Evolutionary conservation across 2,329 filamentous ascomycete genomes (phyloP), one percentile per base, ranked within the genome.

Genomic region (Verticillium dahliae): DNA sequence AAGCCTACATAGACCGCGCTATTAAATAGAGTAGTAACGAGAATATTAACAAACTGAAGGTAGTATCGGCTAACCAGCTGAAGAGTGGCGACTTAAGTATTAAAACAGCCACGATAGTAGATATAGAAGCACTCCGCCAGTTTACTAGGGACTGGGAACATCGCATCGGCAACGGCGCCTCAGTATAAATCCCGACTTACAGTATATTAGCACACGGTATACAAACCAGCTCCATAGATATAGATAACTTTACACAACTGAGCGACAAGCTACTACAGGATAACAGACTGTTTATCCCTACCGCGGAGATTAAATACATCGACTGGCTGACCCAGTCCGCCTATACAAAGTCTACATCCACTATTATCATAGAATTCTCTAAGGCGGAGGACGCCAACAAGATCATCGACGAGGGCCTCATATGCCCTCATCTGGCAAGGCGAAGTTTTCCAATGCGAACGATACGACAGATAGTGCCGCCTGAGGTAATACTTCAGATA

Each of bases 1-100:
- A 62, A 60, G 59, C 57, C 55, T 58, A 67, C 56, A 54, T 66
- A 63, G 57, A 65, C 60, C 62, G 61, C 37, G 62, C 61, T 56
- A 67, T 65, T 60, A 22, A 68, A 64, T 57, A 63, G 54, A 66
- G 61, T 13, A 61, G 7, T 6, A 61, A 55, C 22, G 31, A 61
- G 34, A 14, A 61, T 10, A 55, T 52, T 27, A n/a, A 18, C 27
- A 57, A 61, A 41, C 14, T 54, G 5, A 61, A 61, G 22, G 34
- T 22, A n/a, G 41, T 22, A 13, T 61, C 41, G 9, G 31, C 18
- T 6, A 61, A 58, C 7, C 34, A 61, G n/a, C 34, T 61, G 3
- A 58, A 61, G 7, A 58, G 56, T 14, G 38, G 56, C 10, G 41
- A 61, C 60, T 18, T 61, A 2, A 58, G 45, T 15, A 54, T 34